Evolutionary conservation across 116 monocot genomes (phyloP), one percentile per base, ranked within the genome.

Genomic region (Posidonia oceanica): DNA sequence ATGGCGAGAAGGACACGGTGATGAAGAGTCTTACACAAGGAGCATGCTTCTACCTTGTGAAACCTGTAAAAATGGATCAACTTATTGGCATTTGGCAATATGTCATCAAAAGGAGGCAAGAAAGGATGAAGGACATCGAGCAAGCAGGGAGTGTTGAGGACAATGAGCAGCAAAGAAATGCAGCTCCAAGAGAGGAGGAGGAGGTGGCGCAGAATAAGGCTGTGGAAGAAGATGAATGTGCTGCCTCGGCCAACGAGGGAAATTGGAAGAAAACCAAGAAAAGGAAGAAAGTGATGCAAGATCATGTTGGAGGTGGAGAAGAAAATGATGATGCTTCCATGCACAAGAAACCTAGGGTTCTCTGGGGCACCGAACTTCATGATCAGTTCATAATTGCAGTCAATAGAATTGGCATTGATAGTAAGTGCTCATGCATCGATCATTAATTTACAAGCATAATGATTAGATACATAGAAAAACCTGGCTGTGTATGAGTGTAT

Each of bases 331-430:
- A 82, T 38, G 80, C 81, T 71, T 69, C 77, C 4, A 73, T 15
- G 48, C 83, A 79, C 74, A 94, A 90, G 61, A 94, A 90, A 69
- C 75, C 94, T 3, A 85, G 94, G 69, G 83, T 94, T 61, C 85
- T 94, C 74, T 94, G 94, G 94, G 79, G 80, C 39, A 73, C 74
- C 63, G 85, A 85, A 0, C 82, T 90, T 44, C 94, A 94, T 61
- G 77, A 75, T 0, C 87, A 90, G 56, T 94, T 94, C 78, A 83
- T 89, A 39, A 81, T 76, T 59, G 85, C 90, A 36, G 83, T 90
- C 61, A 79, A 83, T 16, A 78, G 82, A 36, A 70, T 94, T 69
- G 90, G 94, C 69, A 76, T 87, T 54, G 87, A 90, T 44, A 87
- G 94, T 94, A 83, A 80, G 87, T 63, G 48, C 23, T n/a, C 12